A percentile compares a stretch with the other conserved stretches of the same genome.
phyloP scores from a whole-genome alignment of 805 yeast species.

The Metschnikowia dekortorum region DNA sequence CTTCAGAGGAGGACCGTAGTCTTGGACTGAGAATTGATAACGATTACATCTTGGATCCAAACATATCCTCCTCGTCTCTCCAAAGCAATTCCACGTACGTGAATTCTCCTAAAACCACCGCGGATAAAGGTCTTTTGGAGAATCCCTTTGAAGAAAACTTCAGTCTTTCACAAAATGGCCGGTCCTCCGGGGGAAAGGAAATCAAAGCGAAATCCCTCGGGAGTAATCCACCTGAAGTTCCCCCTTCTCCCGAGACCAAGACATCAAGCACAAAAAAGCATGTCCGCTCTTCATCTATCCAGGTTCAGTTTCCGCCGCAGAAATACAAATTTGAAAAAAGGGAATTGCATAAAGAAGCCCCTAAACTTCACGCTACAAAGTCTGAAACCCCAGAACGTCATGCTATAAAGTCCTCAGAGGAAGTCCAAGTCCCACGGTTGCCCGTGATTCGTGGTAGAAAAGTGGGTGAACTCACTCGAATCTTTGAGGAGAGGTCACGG shows the following conservation, averaged over 20 bases:
- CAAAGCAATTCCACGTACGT: slow-evolving; percentile 2
- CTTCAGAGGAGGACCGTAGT: slow-evolving; percentile 9
- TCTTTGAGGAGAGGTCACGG: slow-evolving; percentile 56
- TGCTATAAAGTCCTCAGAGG: not conserved
- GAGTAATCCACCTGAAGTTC: not conserved
- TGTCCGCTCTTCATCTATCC: slow-evolving; percentile 6
- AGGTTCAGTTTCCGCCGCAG: slow-evolving; percentile 36
- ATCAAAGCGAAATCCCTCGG: not conserved
- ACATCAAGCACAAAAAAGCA: not conserved
- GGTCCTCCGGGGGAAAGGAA: not conserved
- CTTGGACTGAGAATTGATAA: not conserved
- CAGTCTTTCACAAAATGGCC: not conserved
- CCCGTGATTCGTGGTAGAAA: slow-evolving; percentile 52
- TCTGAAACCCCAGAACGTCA: not conserved
- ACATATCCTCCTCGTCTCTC: slow-evolving; percentile 1
- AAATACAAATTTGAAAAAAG: slow-evolving; percentile 26
- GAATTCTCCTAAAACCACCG: not conserved
- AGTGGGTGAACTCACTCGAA: slow-evolving; percentile 58
- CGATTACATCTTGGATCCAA: not conserved
- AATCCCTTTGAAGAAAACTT: not conserved
- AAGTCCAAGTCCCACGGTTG: slow-evolving; percentile 16
- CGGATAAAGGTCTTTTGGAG: not conserved
- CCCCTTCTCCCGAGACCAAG: not conserved
- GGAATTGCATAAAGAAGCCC: not conserved
- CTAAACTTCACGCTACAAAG: not conserved